Conservation (phyloP, 192 early-diverging fungal genomes). For the Coemansia sp. region DNA sequence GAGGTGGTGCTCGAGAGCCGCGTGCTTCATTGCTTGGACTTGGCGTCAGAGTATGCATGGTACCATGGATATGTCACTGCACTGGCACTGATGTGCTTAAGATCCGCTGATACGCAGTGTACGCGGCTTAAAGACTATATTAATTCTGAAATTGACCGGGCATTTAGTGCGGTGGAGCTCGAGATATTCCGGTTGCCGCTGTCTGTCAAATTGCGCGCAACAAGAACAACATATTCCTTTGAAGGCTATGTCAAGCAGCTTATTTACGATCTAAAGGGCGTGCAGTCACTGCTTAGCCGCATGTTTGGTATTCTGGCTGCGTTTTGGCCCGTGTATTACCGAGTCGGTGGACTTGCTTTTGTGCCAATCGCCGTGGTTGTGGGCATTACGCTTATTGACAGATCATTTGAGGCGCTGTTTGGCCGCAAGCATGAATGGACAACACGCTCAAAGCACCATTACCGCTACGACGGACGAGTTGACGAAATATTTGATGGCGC, state of each 20-base stretch:
- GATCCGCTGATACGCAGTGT: background rate
- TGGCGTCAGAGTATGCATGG: conserved; percentile 16
- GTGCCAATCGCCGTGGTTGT: conserved; percentile 14
- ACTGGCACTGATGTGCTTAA: background rate
- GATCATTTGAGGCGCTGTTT: conserved; percentile 8
- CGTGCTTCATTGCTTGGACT: conserved; percentile 27
- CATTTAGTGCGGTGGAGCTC: conserved; percentile 19
- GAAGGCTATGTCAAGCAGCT: background rate
- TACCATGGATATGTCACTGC: conserved; percentile 23
- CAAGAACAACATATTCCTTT: background rate
- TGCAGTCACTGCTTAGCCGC: background rate
- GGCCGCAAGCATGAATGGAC: conserved; percentile 23
- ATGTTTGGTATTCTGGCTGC: background rate
- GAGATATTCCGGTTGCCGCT: conserved; percentile 38
- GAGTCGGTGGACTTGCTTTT: conserved; percentile 25
- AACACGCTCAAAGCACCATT: background rate
- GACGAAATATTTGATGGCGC: conserved; percentile 27
- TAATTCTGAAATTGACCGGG: conserved; percentile 8
- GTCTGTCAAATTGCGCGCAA: background rate
- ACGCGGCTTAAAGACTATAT: background rate
- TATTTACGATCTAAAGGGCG: background rate
- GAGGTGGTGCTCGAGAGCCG: conserved; percentile 7
- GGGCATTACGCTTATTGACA: background rate
- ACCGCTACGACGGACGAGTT: conserved; percentile 7
- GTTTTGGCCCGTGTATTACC: conserved; percentile 19